Conservation (phyloP, 129 eudicot species). For the Oenanthe sinensis region DNA sequence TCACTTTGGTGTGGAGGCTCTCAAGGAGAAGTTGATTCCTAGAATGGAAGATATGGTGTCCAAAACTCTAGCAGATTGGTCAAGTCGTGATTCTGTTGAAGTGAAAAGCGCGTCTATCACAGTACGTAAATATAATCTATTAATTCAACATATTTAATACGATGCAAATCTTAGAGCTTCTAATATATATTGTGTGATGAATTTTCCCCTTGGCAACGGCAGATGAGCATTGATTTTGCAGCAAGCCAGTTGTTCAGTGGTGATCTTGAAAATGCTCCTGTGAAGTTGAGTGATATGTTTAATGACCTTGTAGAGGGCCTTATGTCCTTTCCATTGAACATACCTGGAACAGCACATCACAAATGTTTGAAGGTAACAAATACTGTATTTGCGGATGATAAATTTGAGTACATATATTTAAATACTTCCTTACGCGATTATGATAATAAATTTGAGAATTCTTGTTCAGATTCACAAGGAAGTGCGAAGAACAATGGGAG, state of each 20-base stretch:
- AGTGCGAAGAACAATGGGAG: constrained; percentile 35
- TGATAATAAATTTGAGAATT: not conserved
- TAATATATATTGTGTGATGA: not conserved
- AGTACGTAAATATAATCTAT: constrained; percentile 15
- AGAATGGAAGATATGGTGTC: constrained; percentile 30
- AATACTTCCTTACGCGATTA: not conserved
- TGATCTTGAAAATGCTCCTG: constrained; percentile 38
- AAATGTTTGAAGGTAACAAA: constrained; percentile 47
- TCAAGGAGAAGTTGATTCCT: constrained; percentile 34
- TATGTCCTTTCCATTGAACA: constrained; percentile 48
- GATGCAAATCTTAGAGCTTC: not conserved
- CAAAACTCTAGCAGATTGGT: constrained; percentile 34
- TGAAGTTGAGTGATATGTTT: constrained; percentile 43
- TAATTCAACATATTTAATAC: not conserved
- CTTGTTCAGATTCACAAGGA: constrained; percentile 33
- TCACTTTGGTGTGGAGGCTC: constrained; percentile 46
- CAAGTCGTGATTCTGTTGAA: constrained; percentile 38
- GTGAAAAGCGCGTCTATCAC: constrained; percentile 36
- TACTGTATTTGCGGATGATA: not conserved
- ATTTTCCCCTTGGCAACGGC: not conserved
- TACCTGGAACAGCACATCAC: constrained; percentile 52
- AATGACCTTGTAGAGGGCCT: constrained; percentile 38
- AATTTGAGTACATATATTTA: not conserved
- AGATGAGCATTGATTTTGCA: constrained; percentile 37
- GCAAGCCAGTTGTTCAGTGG: constrained; percentile 39